These are phyloP conservation scores for Claviceps pazoutovae DNA, from an alignment of 2,329 filamentous ascomycete genomes.

Conservation along the genomic window DNA sequence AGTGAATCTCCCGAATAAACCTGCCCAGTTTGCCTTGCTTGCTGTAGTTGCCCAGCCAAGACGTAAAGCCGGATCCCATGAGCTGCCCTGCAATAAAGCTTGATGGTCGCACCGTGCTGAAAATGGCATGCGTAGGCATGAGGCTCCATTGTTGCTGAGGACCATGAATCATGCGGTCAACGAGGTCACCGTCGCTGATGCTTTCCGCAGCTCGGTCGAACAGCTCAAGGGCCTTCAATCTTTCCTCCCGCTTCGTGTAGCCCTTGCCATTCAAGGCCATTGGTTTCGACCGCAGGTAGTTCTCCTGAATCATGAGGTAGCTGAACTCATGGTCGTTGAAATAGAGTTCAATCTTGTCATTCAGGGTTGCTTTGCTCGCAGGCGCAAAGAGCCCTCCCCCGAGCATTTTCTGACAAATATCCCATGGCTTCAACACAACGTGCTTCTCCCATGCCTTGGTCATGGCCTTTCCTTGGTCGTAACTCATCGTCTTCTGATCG, in stretches of 20 bases:
- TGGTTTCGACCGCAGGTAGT: slow-evolving; percentile 79
- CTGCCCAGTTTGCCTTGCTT: slow-evolving; percentile 66
- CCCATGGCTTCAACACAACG: slow-evolving; percentile 92
- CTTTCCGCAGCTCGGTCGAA: slow-evolving; percentile 81
- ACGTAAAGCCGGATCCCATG: slow-evolving; percentile 62
- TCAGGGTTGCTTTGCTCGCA: slow-evolving; percentile 72
- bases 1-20: slow-evolving; percentile 84
- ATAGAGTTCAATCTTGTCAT: slow-evolving; percentile 97
- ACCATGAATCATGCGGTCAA: slow-evolving; percentile 96
- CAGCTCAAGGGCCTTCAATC: slow-evolving; percentile 72
- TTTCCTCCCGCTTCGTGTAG: slow-evolving; percentile 51
- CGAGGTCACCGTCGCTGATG: slow-evolving; percentile 91
- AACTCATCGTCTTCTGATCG: slow-evolving; percentile 67
- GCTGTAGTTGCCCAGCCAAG: slow-evolving; percentile 93
- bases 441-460: slow-evolving; percentile 98
- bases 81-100: slow-evolving; percentile 76
- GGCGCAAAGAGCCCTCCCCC: slow-evolving; percentile 74
- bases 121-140: slow-evolving; percentile 92
- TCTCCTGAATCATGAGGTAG: slow-evolving; percentile 95
- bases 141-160: slow-evolving; percentile 96
- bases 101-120: slow-evolving; percentile 84
- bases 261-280: slow-evolving; percentile 41
- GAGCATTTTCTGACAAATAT: slow-evolving; percentile 89
- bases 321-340: slow-evolving; percentile 99
- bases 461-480: slow-evolving; percentile 81